Percentiles rank a stretch among this genome's conserved stretches.
Evolutionary conservation across 1,284 basidiomycete species (phyloP).

Genomic region (Austropuccinia psidii): DNA sequence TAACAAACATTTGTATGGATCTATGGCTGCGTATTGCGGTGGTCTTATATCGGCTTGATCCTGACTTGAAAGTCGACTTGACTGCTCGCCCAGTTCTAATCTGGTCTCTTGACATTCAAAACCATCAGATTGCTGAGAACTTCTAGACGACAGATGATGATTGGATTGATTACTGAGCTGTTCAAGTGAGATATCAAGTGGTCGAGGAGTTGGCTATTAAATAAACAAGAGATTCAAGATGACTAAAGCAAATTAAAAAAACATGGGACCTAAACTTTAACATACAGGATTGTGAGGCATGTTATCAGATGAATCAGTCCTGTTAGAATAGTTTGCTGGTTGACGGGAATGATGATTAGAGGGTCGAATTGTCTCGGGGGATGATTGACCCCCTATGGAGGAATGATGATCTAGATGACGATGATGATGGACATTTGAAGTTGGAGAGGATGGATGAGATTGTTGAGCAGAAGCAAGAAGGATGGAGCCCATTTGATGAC

Average conservation of each 20-base stretch:
- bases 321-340: background rate
- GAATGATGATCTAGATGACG: background rate
- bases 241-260: background rate
- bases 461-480: slow-evolving; percentile 54
- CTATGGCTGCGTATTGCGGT: slow-evolving; percentile 20
- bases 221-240: background rate
- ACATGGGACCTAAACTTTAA: background rate
- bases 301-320: background rate
- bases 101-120: background rate
- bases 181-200: slow-evolving; percentile 25
- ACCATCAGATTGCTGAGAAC: background rate
- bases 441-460: background rate
- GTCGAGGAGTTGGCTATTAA: slow-evolving; percentile 16
- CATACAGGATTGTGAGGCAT: slow-evolving; percentile 19
- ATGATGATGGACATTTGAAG: background rate
- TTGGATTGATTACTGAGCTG: background rate
- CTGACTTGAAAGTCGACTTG: background rate
- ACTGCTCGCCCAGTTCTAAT: no score
- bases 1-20: slow-evolving; percentile 28
- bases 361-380: background rate
- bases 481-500: slow-evolving; percentile 86
- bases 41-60: background rate
- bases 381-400: background rate
- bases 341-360: background rate
- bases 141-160: background rate